Conservation (phyloP, 2,329 filamentous ascomycete genomes). For the Calonectria fujianensis region DNA sequence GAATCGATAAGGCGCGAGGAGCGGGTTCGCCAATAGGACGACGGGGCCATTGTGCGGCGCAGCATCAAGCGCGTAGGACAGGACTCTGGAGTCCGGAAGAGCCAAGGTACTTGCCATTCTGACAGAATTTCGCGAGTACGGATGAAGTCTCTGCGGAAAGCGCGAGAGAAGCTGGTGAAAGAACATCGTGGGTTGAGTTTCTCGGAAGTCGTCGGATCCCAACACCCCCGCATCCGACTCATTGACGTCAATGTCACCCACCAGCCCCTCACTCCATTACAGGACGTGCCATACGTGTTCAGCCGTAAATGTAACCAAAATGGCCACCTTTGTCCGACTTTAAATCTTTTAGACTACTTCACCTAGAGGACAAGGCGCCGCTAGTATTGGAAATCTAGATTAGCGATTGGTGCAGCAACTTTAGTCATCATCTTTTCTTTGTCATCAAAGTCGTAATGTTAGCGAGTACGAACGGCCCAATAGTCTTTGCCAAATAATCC, state of each 20-base stretch:
- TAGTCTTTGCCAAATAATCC: background rate
- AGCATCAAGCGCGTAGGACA: slow-evolving; percentile 57
- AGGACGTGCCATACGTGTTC: background rate
- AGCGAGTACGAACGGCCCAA: too few species aligned
- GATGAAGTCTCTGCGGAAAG: background rate
- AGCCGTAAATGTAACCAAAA: background rate
- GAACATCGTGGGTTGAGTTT: background rate
- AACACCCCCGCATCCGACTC: slow-evolving; percentile 6
- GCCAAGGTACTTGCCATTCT: slow-evolving; percentile 49
- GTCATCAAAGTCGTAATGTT: too few species aligned
- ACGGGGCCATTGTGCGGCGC: slow-evolving; percentile 52
- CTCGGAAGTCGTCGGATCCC: background rate
- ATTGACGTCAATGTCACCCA: slow-evolving; percentile 21
- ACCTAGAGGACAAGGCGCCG: background rate
- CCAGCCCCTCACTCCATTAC: background rate
- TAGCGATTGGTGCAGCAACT: background rate
- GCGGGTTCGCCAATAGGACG: slow-evolving; percentile 63
- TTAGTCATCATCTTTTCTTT: background rate
- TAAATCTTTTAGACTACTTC: background rate
- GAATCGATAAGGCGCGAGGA: slow-evolving; percentile 59
- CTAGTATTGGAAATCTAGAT: background rate
- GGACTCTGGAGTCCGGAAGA: slow-evolving; percentile 54
- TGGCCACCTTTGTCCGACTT: background rate
- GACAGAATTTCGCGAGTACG: background rate
- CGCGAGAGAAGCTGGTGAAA: background rate